Percentiles rank a stretch among this genome's conserved stretches.
These are phyloP conservation scores for Heliamphora pulchella DNA, from an alignment of 179 eudicot species.

Conservation along the genomic window DNA sequence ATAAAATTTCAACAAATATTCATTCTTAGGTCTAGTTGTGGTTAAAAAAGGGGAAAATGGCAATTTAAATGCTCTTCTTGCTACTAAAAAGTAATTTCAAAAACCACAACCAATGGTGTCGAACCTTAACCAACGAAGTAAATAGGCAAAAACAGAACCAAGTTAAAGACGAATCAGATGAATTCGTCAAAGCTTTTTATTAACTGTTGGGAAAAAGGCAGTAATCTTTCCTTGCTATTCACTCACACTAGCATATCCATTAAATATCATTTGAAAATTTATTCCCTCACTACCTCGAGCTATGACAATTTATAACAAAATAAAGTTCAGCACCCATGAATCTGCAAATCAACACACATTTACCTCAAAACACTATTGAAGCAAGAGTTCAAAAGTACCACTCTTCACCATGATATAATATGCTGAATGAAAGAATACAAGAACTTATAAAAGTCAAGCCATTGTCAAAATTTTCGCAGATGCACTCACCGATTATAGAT, in stretches of 20 bases:
- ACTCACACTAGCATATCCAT: background rate
- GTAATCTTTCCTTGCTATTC: background rate
- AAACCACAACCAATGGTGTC: background rate
- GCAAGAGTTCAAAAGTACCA: background rate
- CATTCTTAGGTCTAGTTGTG: background rate
- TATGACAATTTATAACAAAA: background rate
- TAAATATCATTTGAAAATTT: too few species aligned
- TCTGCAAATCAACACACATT: background rate
- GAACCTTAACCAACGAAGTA: background rate
- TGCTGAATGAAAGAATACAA: background rate
- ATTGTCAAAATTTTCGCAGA: slow-evolving; percentile 5
- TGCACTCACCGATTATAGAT: slow-evolving; percentile 67
- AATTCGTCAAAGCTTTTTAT: background rate
- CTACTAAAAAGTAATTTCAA: background rate
- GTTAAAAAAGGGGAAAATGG: background rate
- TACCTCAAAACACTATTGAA: background rate
- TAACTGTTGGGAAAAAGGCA: background rate
- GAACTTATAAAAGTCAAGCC: slow-evolving; percentile 2
- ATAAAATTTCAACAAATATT: background rate
- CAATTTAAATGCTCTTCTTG: background rate
- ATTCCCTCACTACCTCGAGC: too few species aligned
- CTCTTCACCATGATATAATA: background rate
- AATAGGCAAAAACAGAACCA: background rate
- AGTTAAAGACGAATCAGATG: background rate
- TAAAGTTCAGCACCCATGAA: background rate